Evolutionary conservation across 176 grass and related monocot genomes (phyloP).

Genomic region (Oryza glaberrima): DNA sequence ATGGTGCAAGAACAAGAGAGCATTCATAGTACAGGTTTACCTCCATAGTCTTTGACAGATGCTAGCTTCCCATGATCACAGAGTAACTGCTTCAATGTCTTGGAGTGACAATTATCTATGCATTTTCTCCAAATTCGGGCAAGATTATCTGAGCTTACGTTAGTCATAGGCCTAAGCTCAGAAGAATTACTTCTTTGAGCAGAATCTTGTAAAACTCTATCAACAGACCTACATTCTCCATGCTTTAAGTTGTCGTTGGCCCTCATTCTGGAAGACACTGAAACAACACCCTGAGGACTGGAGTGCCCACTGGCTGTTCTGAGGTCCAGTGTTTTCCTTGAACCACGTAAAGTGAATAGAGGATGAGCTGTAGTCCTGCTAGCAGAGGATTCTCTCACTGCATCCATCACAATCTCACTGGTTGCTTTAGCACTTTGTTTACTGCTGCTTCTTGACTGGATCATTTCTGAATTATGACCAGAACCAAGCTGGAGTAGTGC

Average conservation of each 20-base stretch:
- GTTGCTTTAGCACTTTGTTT: slow-evolving; percentile 63
- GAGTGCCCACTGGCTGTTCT: slow-evolving; percentile 54
- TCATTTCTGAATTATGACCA: slow-evolving; percentile 71
- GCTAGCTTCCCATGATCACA: slow-evolving; percentile 71
- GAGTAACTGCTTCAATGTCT: slow-evolving; percentile 75
- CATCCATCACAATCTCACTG: slow-evolving; percentile 54
- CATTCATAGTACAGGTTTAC: slow-evolving; percentile 43
- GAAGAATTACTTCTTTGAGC: slow-evolving; percentile 50
- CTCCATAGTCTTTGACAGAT: slow-evolving; percentile 73
- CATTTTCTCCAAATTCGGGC: slow-evolving; percentile 77
- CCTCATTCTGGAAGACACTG: slow-evolving; percentile 52
- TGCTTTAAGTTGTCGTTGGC: slow-evolving; percentile 39
- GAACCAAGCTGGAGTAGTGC: slow-evolving; percentile 93
- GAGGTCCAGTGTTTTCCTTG: slow-evolving; percentile 44
- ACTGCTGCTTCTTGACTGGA: slow-evolving; percentile 63
- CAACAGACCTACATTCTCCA: slow-evolving; percentile 61
- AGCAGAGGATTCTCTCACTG: slow-evolving; percentile 53
- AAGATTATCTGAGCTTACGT: slow-evolving; percentile 62
- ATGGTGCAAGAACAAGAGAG: slow-evolving; percentile 24
- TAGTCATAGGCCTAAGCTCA: slow-evolving; percentile 42
- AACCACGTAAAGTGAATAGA: slow-evolving; percentile 48
- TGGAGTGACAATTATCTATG: slow-evolving; percentile 89
- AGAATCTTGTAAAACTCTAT: slow-evolving; percentile 56
- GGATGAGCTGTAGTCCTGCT: slow-evolving; percentile 56
- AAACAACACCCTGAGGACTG: slow-evolving; percentile 48